Evolutionary conservation across 2,329 filamentous ascomycete genomes (phyloP).

Genomic region (Fusarium devonianum): DNA sequence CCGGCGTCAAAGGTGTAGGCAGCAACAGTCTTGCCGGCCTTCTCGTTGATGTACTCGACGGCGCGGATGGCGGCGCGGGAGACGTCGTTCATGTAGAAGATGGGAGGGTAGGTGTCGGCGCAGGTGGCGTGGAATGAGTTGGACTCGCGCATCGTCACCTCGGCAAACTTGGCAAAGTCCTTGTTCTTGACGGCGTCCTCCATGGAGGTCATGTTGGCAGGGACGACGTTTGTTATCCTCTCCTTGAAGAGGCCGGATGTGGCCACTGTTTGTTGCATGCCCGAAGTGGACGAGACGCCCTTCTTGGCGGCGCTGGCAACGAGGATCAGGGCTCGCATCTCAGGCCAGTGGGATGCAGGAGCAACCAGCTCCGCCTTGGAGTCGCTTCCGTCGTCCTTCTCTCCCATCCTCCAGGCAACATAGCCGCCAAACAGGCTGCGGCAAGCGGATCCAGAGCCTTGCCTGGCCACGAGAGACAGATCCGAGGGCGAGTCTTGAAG

Average conservation of each 20-base stretch:
- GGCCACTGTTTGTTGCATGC: constrained; percentile 96
- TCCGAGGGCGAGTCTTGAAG: constrained; percentile 82
- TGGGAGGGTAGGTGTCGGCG: constrained; percentile 93
- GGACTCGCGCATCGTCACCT: constrained; percentile 94
- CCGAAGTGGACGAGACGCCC: constrained; percentile 87
- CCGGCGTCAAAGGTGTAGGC: constrained; percentile 98
- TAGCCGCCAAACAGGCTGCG: constrained; percentile 93
- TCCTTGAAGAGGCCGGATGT: constrained; percentile 88
- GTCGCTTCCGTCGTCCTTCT: constrained; percentile 79
- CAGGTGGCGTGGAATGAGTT: constrained; percentile 98
- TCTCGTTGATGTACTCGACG: constrained; percentile 86
- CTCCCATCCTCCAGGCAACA: constrained; percentile 90
- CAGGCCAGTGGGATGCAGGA: constrained; percentile 88
- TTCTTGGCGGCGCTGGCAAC: constrained; percentile 96
- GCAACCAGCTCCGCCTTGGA: constrained; percentile 89
- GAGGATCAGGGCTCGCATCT: constrained; percentile 90
- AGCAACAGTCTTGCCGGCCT: constrained; percentile 79
- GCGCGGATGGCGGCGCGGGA: constrained; percentile 85
- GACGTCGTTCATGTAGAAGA: constrained; percentile 98
- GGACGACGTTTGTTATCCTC: constrained; percentile 79
- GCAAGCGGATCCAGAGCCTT: constrained; percentile 95
- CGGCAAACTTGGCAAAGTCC: constrained; percentile 87
- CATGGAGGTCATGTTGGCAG: constrained; percentile 83
- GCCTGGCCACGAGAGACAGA: constrained; percentile 86
- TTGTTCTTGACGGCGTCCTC: constrained; percentile 77